These are phyloP conservation scores for Starmerella apicola DNA, from an alignment of 805 yeast species.

Conservation along the genomic window DNA sequence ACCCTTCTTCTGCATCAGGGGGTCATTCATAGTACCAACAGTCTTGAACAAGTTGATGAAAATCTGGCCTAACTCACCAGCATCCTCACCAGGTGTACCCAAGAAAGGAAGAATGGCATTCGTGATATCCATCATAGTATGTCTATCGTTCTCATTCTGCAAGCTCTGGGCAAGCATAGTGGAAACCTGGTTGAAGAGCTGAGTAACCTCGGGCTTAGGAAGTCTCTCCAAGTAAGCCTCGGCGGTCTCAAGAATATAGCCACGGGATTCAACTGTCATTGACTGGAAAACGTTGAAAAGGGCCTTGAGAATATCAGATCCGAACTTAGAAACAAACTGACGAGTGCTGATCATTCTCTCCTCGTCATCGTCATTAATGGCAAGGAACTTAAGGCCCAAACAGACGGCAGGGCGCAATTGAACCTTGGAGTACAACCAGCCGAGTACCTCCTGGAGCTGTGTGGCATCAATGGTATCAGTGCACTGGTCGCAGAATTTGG, in stretches of 20 bases:
- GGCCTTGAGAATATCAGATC: conserved; percentile 71
- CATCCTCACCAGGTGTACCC: conserved; percentile 40
- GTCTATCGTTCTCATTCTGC: conserved; percentile 34
- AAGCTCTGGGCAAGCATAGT: conserved; percentile 45
- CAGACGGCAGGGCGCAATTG: conserved; percentile 73
- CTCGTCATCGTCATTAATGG: conserved; percentile 47
- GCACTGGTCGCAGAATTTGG: conserved; percentile 81
- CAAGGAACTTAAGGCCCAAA: conserved; percentile 63
- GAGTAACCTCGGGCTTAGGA: conserved; percentile 49
- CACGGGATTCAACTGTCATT: conserved; percentile 68
- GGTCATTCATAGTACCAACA: conserved; percentile 25
- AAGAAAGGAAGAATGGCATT: conserved; percentile 79
- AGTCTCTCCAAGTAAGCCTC: conserved; percentile 67
- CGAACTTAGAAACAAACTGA: conserved; percentile 42
- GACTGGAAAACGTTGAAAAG: conserved; percentile 88
- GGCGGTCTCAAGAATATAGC: conserved; percentile 74
- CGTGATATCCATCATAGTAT: conserved; percentile 83
- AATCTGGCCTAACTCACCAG: conserved; percentile 5
- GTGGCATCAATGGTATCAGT: conserved; percentile 48
- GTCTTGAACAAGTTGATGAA: conserved; percentile 19
- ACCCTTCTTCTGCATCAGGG: conserved; percentile 75
- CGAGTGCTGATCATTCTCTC: too few species aligned
- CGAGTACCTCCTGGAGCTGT: conserved; percentile 68
- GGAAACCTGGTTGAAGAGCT: conserved; percentile 78
- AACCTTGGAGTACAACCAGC: conserved; percentile 58